A percentile compares a stretch with the other conserved stretches of the same genome.
Evolutionary conservation across 2,329 filamentous ascomycete genomes (phyloP).

Genomic region (Neonectria neomacrospora): DNA sequence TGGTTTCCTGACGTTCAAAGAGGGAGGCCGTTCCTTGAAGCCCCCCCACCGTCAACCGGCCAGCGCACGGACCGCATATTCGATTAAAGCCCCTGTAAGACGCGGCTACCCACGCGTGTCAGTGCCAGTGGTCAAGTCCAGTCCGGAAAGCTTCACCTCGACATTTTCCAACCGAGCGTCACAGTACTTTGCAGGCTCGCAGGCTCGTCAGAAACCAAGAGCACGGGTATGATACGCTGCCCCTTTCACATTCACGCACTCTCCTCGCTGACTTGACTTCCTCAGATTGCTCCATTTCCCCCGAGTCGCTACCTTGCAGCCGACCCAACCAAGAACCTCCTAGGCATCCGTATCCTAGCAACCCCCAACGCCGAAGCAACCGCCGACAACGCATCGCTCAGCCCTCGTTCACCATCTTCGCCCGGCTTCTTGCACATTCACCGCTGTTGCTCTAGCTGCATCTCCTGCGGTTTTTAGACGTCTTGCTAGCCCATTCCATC

Average conservation of each 20-base stretch:
- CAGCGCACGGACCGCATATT: constrained; percentile 29
- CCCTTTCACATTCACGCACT: background rate
- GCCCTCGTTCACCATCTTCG: background rate
- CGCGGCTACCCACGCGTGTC: constrained; percentile 39
- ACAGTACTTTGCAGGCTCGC: constrained; percentile 30
- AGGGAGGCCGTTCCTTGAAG: constrained; percentile 4
- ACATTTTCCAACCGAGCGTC: constrained; percentile 34
- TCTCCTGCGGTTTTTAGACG: background rate
- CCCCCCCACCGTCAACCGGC: constrained; percentile 24
- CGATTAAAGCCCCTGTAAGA: constrained; percentile 45
- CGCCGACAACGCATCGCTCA: constrained; percentile 16
- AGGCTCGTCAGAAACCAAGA: constrained; percentile 26
- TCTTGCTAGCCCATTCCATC: background rate
- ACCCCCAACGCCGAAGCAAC: constrained; percentile 23
- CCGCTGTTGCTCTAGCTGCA: background rate
- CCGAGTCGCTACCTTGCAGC: background rate
- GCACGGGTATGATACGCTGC: constrained; percentile 9
- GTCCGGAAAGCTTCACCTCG: constrained; percentile 27
- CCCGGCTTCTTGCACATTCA: background rate
- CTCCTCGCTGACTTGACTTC: background rate
- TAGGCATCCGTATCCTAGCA: constrained; percentile 31
- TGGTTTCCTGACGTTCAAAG: background rate
- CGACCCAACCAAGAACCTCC: constrained; percentile 19
- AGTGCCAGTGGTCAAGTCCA: constrained; percentile 23
- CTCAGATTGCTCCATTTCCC: constrained; percentile 6